These are phyloP conservation scores for Saccharomyces uvarum DNA, from an alignment of 1,139 yeast species.

Conservation along the genomic window DNA sequence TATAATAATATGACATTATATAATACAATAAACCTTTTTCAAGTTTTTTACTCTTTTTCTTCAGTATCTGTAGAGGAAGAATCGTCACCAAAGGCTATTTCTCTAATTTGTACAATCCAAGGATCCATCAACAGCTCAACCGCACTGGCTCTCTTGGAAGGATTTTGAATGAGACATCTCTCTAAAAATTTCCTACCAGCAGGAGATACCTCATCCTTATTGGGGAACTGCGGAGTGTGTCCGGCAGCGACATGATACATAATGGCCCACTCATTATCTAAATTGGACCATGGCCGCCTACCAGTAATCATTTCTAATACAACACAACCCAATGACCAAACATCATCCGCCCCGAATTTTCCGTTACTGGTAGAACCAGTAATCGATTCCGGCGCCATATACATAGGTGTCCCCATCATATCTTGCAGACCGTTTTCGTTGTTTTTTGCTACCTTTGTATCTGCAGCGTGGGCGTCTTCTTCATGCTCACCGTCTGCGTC, in stretches of 20 bases:
- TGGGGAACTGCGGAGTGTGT: slow-evolving; percentile 79
- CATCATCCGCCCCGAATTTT: slow-evolving; percentile 60
- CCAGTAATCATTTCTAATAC: slow-evolving; percentile 80
- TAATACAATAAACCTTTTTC: background rate
- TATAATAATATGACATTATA: slow-evolving; percentile 1
- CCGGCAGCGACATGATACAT: slow-evolving; percentile 98
- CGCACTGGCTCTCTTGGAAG: slow-evolving; percentile 72
- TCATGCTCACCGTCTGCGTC: slow-evolving; percentile 1
- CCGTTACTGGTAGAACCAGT: slow-evolving; percentile 69
- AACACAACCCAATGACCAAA: slow-evolving; percentile 81
- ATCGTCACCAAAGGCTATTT: slow-evolving; percentile 49
- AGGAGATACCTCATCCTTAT: slow-evolving; percentile 65
- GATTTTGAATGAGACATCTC: slow-evolving; percentile 77
- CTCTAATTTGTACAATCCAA: slow-evolving; percentile 73
- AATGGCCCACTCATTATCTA: slow-evolving; percentile 96
- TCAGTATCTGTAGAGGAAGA: background rate
- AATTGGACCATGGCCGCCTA: slow-evolving; percentile 78
- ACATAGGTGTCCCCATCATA: slow-evolving; percentile 97
- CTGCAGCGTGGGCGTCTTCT: background rate
- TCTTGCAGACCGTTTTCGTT: slow-evolving; percentile 17
- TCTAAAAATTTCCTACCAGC: slow-evolving; percentile 65
- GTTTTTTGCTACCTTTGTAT: slow-evolving; percentile 1
- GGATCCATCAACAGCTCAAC: slow-evolving; percentile 81
- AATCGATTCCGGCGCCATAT: slow-evolving; percentile 96
- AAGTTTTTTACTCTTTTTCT: background rate